Evolutionary conservation across 352 stramenopile species (phyloP), one percentile per base, ranked within the genome.

Genomic region (Halophytophthora polymorphica): DNA sequence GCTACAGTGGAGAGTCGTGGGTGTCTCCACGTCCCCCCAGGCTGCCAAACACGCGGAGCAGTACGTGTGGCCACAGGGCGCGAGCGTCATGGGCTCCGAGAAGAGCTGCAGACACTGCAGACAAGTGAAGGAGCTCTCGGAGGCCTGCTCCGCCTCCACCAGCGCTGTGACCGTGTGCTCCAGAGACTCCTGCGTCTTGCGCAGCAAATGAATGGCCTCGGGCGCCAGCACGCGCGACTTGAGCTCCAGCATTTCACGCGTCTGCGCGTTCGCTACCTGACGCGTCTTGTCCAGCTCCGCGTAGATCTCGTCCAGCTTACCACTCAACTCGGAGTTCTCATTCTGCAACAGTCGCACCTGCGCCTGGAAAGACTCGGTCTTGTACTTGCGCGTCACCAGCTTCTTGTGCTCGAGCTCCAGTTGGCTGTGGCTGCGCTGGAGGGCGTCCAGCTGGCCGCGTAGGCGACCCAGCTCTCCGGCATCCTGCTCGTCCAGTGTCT

Each of bases 121-220:
- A 43, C 81, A 91, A 15, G 78, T 90, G 45, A 89, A 88, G 1
- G 78, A 77, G 56, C 67, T 86, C 56, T 91, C 81, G 8, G 81
- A 91, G 14, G 81, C 73, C 13, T 68, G 70, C 41, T 91, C 81
- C 1, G 81, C 71, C 47, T 88, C 76, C 5, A 88, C 58, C 3
- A 91, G 66, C n/a, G 73, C 61, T 22, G 68, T 76, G 38, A 89
- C 78, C 0, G 81, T 88, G 46, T 81, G 68, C 33, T 87, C 74
- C 19, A 91, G 71, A 2, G 78, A 77, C 38, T 84, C 69, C 47
- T 89, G 81, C 0, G 78, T 85, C 41, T 71, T 66, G 0, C 68
- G 69, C 13, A 91, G 60, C 49, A 87, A 53, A 6, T 67, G 58
- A 18, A 88, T 72, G 1, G 61, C 61, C 8, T 69, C 53, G n/a